Evolutionary conservation across 2,329 filamentous ascomycete genomes (phyloP).

Genomic region (Periconia sp.): DNA sequence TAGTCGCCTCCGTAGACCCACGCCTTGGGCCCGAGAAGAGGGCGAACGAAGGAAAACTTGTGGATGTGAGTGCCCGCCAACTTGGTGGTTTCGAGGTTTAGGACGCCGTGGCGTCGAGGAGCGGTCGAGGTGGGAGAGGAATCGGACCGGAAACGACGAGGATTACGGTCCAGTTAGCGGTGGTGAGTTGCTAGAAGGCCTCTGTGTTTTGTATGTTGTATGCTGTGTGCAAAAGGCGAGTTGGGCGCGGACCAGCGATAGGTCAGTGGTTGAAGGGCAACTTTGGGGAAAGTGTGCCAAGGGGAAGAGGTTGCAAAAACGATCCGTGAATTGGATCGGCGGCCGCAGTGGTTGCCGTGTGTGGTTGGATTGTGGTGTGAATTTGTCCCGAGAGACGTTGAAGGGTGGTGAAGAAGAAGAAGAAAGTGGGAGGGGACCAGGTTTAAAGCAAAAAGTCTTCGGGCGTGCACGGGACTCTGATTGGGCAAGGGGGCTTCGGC

Average conservation of each 20-base stretch:
- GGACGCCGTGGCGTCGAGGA: constrained; percentile 44
- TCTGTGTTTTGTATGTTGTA: not conserved
- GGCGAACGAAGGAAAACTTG: constrained; percentile 75
- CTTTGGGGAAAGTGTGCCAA: not conserved
- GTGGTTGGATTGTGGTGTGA: not conserved
- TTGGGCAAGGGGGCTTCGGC: not conserved
- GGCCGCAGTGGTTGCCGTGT: not conserved
- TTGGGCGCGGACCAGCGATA: constrained; percentile 4
- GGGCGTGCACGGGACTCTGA: constrained; percentile 6
- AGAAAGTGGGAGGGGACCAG: not conserved
- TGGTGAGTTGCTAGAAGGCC: constrained; percentile 12
- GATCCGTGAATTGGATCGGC: constrained; percentile 1
- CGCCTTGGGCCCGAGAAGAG: constrained; percentile 87
- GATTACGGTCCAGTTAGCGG: constrained; percentile 28
- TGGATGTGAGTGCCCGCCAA: constrained; percentile 82
- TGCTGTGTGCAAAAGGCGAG: not conserved
- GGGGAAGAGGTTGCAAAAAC: constrained; percentile 4
- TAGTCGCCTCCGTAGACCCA: constrained; percentile 93
- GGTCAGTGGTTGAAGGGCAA: not conserved
- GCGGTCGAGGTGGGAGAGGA: constrained; percentile 19
- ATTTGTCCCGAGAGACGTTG: constrained; percentile 27
- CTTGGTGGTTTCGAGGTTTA: constrained; percentile 68
- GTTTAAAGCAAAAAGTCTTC: not conserved
- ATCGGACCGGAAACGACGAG: constrained; percentile 9
- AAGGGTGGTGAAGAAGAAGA: not conserved